Base-by-base conservation (phyloP, 1,139 yeast species). In the Kodamaea sp. region DNA sequence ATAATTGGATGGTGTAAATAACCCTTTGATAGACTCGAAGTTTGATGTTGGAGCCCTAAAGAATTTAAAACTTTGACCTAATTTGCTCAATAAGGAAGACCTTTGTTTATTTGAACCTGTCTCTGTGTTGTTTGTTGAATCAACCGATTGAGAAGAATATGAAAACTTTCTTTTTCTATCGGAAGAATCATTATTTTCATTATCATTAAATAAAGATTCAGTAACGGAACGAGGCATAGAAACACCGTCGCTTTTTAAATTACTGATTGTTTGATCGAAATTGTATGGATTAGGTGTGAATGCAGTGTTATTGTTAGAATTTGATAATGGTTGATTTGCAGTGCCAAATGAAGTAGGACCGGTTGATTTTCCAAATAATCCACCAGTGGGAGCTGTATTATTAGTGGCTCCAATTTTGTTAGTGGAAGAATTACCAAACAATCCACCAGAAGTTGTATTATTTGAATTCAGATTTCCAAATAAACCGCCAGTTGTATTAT, bases 141-240 rank as follows among this genome's bases (percentile, higher is more conserved):
- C 3, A 15, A 15, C 20, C 4, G 20, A 15, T 15, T 15, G 20
- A 15, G 20, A 15, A 15, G 20, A 15, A 15, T 15, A 15, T 12
- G 63, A 55, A 37, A 45, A 54, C 12, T 49, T 44, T 42, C 60
- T 52, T 32, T 57, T 56, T 36, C 41, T 52, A 2, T 52, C 49
- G 2, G 49, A 24, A 7, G 52, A 24, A 11, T 48, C 55, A 29
- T 49, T 44, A 10, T 41, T 27, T 6, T 37, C 34, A n/a, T 37
- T 38, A 12, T 48, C 50, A 6, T 52, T 46, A 36, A 62, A 63
- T 6, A 68, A 38, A 24, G 49, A 48, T 27, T 45, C 65, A 0
- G 74, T 68, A n/a, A 69, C 61, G 5, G 74, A 67, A 27, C 54
- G 54, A 0, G 74, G 74, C 66, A 65, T 63, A n/a, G 47, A 42